Conservation (phyloP, 2,329 filamentous ascomycete genomes). For the Neodidymelliopsis sp. region DNA sequence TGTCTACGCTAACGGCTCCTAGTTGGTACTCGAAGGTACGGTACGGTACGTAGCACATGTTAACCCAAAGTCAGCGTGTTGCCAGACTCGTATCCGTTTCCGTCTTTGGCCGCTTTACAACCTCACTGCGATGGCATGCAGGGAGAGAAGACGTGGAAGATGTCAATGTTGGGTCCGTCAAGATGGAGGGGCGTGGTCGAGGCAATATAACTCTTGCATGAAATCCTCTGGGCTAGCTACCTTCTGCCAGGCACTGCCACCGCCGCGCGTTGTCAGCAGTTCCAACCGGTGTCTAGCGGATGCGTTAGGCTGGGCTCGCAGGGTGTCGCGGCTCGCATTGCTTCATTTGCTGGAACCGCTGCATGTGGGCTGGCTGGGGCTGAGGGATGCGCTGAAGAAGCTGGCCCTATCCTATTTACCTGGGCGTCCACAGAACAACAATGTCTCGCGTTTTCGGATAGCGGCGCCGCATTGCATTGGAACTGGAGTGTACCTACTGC, state of each 20-base stretch:
- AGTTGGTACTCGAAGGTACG: conserved; percentile 2
- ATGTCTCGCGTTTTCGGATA: conserved; percentile 21
- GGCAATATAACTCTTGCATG: conserved; percentile 17
- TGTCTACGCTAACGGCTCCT: conserved; percentile 5
- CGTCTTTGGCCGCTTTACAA: not conserved
- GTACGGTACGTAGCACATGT: not conserved
- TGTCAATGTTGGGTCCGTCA: not conserved
- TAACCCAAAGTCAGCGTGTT: not conserved
- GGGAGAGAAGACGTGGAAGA: not conserved
- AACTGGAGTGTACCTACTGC: conserved; percentile 17
- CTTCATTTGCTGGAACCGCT: conserved; percentile 35
- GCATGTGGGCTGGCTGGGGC: conserved; percentile 44
- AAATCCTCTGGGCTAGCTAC: conserved; percentile 9
- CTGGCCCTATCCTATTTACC: conserved; percentile 27
- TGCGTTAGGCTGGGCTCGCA: conserved; percentile 23
- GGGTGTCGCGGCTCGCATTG: conserved; percentile 31
- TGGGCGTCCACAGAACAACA: conserved; percentile 23
- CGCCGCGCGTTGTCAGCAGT: conserved; percentile 37
- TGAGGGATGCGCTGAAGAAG: conserved; percentile 29
- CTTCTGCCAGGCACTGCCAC: conserved; percentile 40
- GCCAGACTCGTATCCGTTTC: not conserved
- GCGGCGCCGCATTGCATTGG: conserved; percentile 30
- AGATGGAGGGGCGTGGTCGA: conserved; percentile 12
- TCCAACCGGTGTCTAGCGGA: conserved; percentile 31
- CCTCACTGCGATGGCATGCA: not conserved